A percentile compares a stretch with the other conserved stretches of the same genome.
These are phyloP conservation scores for Rhizopogon salebrosus DNA, from an alignment of 768 basidiomycete genomes.

Conservation along the genomic window DNA sequence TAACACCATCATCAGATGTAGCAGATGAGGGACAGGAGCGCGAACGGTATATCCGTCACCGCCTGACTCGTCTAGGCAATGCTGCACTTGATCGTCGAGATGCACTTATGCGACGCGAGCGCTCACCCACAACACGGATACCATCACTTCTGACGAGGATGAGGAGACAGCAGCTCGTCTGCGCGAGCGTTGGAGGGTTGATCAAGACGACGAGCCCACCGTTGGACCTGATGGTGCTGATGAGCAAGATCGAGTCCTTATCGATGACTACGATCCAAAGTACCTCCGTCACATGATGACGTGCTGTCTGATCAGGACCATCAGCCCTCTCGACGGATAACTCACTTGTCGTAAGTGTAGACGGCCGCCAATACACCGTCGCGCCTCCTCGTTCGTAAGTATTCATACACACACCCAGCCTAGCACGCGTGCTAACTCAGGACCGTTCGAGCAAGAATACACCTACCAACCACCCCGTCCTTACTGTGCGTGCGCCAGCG, in stretches of 20 bases:
- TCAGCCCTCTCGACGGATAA: constrained; percentile 46
- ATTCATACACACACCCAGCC: too few species aligned
- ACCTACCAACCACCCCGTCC: too few species aligned
- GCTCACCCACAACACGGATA: constrained; percentile 24
- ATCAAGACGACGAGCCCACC: constrained; percentile 55
- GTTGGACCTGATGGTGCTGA: constrained; percentile 56
- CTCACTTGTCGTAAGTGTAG: constrained; percentile 34
- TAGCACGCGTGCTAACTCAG: too few species aligned
- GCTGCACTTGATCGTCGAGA: constrained; percentile 68
- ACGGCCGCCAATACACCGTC: constrained; percentile 47
- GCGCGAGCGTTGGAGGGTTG: constrained; percentile 64
- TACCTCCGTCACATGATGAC: constrained; percentile 53
- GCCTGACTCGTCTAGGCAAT: constrained; percentile 81
- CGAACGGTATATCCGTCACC: constrained; percentile 49
- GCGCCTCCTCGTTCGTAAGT: too few species aligned
- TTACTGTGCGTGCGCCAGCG: too few species aligned
- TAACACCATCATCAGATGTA: constrained; percentile 15
- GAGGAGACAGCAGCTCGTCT: constrained; percentile 40
- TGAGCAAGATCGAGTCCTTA: constrained; percentile 61
- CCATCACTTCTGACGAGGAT: constrained; percentile 22
- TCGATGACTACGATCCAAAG: constrained; percentile 67
- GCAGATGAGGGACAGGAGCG: constrained; percentile 16
- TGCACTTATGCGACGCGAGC: constrained; percentile 18
- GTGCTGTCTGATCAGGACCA: constrained; percentile 53
- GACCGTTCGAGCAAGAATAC: too few species aligned